Base-by-base conservation (phyloP, 805 yeast species). In the Ascoidea tarda region DNA sequence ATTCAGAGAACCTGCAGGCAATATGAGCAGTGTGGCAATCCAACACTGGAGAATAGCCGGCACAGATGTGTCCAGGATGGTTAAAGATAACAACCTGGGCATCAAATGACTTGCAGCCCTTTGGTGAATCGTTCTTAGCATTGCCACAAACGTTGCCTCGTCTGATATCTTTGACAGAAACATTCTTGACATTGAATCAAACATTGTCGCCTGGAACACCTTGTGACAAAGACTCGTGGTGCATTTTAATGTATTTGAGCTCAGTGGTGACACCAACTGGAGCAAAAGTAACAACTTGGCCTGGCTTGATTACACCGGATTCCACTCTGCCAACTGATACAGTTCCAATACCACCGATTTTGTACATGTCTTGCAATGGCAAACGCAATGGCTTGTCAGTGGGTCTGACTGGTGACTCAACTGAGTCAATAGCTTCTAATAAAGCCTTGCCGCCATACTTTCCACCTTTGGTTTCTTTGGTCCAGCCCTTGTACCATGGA, bases 291-390 rank as follows among this genome's bases (percentile, higher is more conserved):
- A 85, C 90, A 68, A 85, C 81, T 88, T 85, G 86, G 77, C 93
- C 95, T 68, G 91, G 81, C 81, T 85, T 84, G 76, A 86, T 85
- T 62, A 80, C 74, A 79, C 95, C 95, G 73, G 95, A 86, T 79
- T 86, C 93, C 67, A 86, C 89, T 78, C 93, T 84, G 67, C 95
- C 95, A 77, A 84, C 87, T 73, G 93, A 91, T 77, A 86, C 95
- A 67, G 91, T 83, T 66, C 89, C 90, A 67, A 84, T 82, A 77
- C 87, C 90, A 78, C 91, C 91, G 69, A 85, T 85, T 87, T 84
- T 84, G 89, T 85, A 84, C 66, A 86, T 87, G 78, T 86, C 95
- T 76, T 83, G 87, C 70, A 86, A 81, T 68, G 91, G 91, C 72
- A 86, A 82, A 73, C 91, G 84, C 72, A 85, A 85, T 66, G 90